A percentile compares a stretch with the other conserved stretches of the same genome.
phyloP scores from a whole-genome alignment of 2,329 filamentous ascomycete genomes.

The Rhynchosporium agropyri region DNA sequence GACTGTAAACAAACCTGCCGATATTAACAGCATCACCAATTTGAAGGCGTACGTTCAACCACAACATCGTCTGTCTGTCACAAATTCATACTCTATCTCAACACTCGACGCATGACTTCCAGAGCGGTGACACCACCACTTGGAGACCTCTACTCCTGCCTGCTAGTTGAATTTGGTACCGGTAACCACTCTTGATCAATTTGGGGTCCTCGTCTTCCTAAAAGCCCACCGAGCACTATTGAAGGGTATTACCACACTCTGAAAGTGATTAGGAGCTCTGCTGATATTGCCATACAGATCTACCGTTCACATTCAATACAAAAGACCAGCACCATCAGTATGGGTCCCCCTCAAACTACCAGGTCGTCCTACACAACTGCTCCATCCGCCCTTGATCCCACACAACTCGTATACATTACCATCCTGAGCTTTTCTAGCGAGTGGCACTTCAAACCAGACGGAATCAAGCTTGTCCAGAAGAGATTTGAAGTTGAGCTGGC shows the following conservation, averaged over 20 bases:
- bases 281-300: background rate
- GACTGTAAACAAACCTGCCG: background rate
- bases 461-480: constrained; percentile 28
- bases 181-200: too few species aligned
- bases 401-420: background rate
- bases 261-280: too few species aligned
- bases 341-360: background rate
- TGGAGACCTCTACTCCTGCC: too few species aligned
- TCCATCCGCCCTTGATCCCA: background rate
- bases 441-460: constrained; percentile 34
- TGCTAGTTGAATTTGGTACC: too few species aligned
- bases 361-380: constrained; percentile 5
- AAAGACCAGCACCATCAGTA: background rate
- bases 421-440: constrained; percentile 27
- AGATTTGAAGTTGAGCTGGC: constrained; percentile 28
- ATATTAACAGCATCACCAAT: background rate
- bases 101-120: too few species aligned
- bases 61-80: background rate
- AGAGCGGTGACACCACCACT: too few species aligned
- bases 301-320: too few species aligned
- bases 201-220: too few species aligned
- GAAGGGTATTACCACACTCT: too few species aligned
- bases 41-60: background rate
- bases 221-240: too few species aligned
- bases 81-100: too few species aligned